phyloP scores from a whole-genome alignment of 305 asterid species.

The Euphrasia arctica region DNA sequence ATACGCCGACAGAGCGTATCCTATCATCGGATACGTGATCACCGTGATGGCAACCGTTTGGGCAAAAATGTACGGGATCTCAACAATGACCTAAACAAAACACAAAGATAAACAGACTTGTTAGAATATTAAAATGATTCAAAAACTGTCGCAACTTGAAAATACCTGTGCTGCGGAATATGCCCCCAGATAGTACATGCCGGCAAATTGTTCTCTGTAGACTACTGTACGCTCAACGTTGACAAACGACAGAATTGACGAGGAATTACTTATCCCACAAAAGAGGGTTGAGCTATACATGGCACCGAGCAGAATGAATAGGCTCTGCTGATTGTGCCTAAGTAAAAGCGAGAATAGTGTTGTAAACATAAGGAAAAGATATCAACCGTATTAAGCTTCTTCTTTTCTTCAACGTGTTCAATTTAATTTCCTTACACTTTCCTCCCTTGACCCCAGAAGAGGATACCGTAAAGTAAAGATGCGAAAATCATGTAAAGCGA shows the following conservation, averaged over 20 bases:
- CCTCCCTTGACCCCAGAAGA: constrained; percentile 51
- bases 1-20: constrained; percentile 46
- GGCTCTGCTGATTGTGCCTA: constrained; percentile 41
- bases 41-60: not conserved
- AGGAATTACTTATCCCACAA: constrained; percentile 46
- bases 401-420: no score
- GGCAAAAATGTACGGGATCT: not conserved
- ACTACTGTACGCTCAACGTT: constrained; percentile 49
- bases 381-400: not conserved
- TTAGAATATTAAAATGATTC: not conserved
- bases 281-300: constrained; percentile 37
- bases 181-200: constrained; percentile 61
- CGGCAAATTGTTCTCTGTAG: constrained; percentile 55
- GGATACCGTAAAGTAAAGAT: constrained; percentile 36
- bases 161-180: constrained; percentile 43
- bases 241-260: constrained; percentile 42
- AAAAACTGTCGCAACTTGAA: not conserved
- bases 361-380: not conserved
- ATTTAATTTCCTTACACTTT: constrained; percentile 39
- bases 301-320: constrained; percentile 44
- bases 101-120: not conserved
- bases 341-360: not conserved
- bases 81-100: not conserved
- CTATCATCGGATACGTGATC: constrained; percentile 54
- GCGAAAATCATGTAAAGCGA: constrained; percentile 34